phyloP scores from a whole-genome alignment of 768 basidiomycete genomes.

The Suillus decipiens region DNA sequence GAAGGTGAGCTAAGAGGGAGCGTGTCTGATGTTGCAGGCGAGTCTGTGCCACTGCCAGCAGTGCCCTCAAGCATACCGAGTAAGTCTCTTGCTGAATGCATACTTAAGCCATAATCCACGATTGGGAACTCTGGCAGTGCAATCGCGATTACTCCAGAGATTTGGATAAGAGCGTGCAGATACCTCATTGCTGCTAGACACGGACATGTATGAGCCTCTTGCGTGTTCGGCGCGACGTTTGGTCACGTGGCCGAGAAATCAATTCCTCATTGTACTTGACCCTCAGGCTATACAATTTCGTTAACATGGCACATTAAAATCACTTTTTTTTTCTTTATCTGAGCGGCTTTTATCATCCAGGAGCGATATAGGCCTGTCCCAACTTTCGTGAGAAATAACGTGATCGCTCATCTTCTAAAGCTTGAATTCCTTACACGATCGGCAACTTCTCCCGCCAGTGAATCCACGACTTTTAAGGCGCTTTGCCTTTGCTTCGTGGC shows the following conservation, averaged over 20 bases:
- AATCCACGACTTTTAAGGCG: conserved; percentile 10
- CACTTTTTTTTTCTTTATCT: neutral
- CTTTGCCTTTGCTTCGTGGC: neutral
- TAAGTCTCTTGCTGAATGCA: conserved; percentile 14
- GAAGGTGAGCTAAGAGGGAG: neutral
- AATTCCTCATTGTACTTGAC: neutral
- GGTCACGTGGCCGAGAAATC: conserved; percentile 11
- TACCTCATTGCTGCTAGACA: conserved; percentile 5
- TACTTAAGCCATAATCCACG: neutral
- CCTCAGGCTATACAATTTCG: neutral
- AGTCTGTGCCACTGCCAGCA: neutral
- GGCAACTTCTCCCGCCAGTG: conserved; percentile 6
- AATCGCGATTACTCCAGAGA: conserved; percentile 8
- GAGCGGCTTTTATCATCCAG: neutral
- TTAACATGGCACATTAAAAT: neutral
- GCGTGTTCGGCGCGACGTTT: neutral
- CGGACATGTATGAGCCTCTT: neutral
- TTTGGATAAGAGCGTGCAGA: conserved; percentile 5
- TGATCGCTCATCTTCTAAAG: conserved; percentile 2
- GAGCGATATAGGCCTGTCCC: conserved; percentile 1
- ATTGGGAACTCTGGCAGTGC: conserved; percentile 5
- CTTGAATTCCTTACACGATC: conserved; percentile 13
- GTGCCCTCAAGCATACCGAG: conserved; percentile 19
- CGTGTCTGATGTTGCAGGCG: neutral
- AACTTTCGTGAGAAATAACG: conserved; percentile 12